Evolutionary conservation across 2,329 filamentous ascomycete genomes (phyloP).

Genomic region (Pezicula carpinea): DNA sequence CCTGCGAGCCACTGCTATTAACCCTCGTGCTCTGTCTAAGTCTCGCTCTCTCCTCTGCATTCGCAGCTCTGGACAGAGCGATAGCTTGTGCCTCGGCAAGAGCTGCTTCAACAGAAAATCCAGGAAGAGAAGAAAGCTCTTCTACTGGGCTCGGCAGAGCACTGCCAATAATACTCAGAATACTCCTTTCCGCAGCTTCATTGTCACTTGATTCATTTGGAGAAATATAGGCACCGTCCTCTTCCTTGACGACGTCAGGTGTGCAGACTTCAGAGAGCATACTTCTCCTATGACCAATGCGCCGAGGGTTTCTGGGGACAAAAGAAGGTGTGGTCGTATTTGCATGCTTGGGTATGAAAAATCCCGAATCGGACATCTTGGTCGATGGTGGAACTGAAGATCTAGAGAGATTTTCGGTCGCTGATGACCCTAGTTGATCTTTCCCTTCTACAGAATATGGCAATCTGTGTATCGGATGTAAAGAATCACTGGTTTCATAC

Average conservation of each 20-base stretch:
- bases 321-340: constrained; percentile 6
- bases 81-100: background rate
- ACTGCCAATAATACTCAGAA: constrained; percentile 13
- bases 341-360: constrained; percentile 1
- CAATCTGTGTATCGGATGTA: too few relatives aligned
- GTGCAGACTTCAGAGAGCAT: constrained; percentile 24
- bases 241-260: constrained; percentile 14
- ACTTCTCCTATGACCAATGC: constrained; percentile 15
- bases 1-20: constrained; percentile 25
- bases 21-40: constrained; percentile 11
- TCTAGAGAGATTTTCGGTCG: too few relatives aligned
- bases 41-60: constrained; percentile 5
- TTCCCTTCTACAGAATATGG: too few relatives aligned
- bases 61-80: background rate
- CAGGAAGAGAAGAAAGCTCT: background rate
- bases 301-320: constrained; percentile 7
- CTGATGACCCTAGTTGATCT: too few relatives aligned
- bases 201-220: background rate
- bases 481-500: too few relatives aligned
- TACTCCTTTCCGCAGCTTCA: constrained; percentile 6
- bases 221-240: background rate
- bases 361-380: background rate
- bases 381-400: too few relatives aligned
- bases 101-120: background rate
- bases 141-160: constrained; percentile 13